Conservation (phyloP, 805 yeast species). For the Starmerella bombi region DNA sequence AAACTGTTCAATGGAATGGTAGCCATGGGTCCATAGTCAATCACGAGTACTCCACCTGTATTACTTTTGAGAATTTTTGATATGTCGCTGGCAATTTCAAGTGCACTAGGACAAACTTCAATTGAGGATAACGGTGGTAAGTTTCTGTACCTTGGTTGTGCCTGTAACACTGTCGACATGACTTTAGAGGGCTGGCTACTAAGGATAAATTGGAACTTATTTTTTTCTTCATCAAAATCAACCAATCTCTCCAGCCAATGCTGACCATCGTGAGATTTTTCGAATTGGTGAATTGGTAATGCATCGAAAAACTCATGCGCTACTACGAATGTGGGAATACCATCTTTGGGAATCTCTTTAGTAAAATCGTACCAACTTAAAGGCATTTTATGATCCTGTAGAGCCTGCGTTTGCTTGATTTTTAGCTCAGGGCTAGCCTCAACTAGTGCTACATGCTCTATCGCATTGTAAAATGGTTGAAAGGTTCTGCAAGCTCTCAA, state of each 20-base stretch:
- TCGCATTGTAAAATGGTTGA: slow-evolving; percentile 27
- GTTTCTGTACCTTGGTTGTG: slow-evolving; percentile 34
- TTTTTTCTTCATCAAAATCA: slow-evolving; percentile 31
- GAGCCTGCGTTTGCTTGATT: slow-evolving; percentile 36
- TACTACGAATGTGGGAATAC: slow-evolving; percentile 44
- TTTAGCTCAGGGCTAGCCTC: slow-evolving; percentile 62
- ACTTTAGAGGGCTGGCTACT: slow-evolving; percentile 5
- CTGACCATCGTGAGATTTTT: slow-evolving; percentile 39
- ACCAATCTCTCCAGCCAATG: slow-evolving; percentile 65
- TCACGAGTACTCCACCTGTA: slow-evolving; percentile 52
- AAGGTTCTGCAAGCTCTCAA: slow-evolving; percentile 29
- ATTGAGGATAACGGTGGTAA: slow-evolving; percentile 45
- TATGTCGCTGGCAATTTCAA: slow-evolving; percentile 43
- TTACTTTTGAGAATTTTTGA: slow-evolving; percentile 31
- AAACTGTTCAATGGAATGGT: slow-evolving; percentile 59
- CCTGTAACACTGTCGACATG: slow-evolving; percentile 12
- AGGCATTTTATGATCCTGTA: slow-evolving; percentile 44
- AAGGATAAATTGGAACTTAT: slow-evolving; percentile 12
- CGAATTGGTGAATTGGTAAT: slow-evolving; percentile 59
- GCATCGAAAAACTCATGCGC: slow-evolving; percentile 89
- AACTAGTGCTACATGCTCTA: slow-evolving; percentile 37
- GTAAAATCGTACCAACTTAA: slow-evolving; percentile 31
- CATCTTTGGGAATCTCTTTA: slow-evolving; percentile 26
- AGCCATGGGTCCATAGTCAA: slow-evolving; percentile 62
- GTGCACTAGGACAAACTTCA: slow-evolving; percentile 66